Evolutionary conservation across 2,329 filamentous ascomycete species (phyloP).

Genomic region (Chalaropsis ovoidea): DNA sequence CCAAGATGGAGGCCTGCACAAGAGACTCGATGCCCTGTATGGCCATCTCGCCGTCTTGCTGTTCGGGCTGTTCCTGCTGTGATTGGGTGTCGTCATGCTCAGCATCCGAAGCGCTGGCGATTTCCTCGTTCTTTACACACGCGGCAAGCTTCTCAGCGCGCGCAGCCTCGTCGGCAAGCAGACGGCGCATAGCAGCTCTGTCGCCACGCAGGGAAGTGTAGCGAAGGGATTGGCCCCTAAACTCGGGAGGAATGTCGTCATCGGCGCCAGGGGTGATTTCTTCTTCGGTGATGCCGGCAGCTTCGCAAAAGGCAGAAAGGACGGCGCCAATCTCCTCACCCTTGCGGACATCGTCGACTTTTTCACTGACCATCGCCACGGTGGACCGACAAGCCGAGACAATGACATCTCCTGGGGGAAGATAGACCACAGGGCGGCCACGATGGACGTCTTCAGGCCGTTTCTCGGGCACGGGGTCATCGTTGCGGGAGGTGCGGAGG

Average conservation of each 20-base stretch:
- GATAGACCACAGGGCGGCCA: slow-evolving; percentile 41
- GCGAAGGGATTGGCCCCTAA: slow-evolving; percentile 23
- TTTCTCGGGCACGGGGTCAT: slow-evolving; percentile 31
- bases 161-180: slow-evolving; percentile 17
- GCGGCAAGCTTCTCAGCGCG: slow-evolving; percentile 14
- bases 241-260: slow-evolving; percentile 30
- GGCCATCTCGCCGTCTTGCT: neutral
- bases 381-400: slow-evolving; percentile 41
- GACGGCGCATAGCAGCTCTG: slow-evolving; percentile 19
- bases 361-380: slow-evolving; percentile 32
- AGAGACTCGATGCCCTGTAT: slow-evolving; percentile 17
- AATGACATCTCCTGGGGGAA: slow-evolving; percentile 39
- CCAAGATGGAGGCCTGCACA: slow-evolving; percentile 18
- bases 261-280: slow-evolving; percentile 27
- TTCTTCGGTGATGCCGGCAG: slow-evolving; percentile 28
- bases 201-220: slow-evolving; percentile 17
- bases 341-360: slow-evolving; percentile 32
- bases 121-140: neutral
- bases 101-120: neutral
- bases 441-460: slow-evolving; percentile 33
- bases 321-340: slow-evolving; percentile 33
- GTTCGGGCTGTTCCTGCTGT: slow-evolving; percentile 14
- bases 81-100: slow-evolving; percentile 2
- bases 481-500: slow-evolving; percentile 40
- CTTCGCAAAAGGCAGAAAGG: slow-evolving; percentile 35